phyloP scores from a whole-genome alignment of 768 basidiomycete genomes.

The Leucocoprinus sp. region DNA sequence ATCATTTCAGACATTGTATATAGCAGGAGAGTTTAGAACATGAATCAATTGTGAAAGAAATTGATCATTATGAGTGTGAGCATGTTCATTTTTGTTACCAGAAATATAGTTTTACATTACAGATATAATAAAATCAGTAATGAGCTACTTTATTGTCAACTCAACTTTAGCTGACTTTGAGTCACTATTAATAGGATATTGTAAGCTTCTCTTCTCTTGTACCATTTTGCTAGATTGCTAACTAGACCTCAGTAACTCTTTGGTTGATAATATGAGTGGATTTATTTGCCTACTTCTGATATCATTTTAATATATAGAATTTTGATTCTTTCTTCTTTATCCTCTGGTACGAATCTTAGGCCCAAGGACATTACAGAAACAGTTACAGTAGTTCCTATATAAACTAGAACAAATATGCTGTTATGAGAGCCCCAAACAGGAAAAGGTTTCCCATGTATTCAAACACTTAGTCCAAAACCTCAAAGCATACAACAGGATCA shows the following conservation, averaged over 20 bases:
- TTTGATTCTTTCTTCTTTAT: conserved; percentile 12
- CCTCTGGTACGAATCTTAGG: conserved; percentile 12
- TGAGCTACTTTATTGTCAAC: neutral
- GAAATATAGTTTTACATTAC: too few relatives aligned
- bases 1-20: conserved; percentile 19
- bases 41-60: conserved; percentile 17
- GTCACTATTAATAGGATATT: neutral
- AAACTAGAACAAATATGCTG: conserved; percentile 19
- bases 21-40: conserved; percentile 17
- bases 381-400: conserved; percentile 23
- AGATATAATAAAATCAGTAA: conserved; percentile 8
- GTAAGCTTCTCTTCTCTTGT: neutral
- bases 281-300: neutral
- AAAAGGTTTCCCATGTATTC: too few relatives aligned
- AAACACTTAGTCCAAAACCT: too few relatives aligned
- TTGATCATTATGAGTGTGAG: conserved; percentile 18
- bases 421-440: too few relatives aligned
- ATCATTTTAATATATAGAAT: neutral
- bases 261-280: conserved; percentile 9
- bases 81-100: conserved; percentile 1
- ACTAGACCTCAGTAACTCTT: conserved; percentile 8
- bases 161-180: neutral
- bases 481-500: too few relatives aligned
- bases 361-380: conserved; percentile 13
- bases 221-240: neutral